Evolutionary conservation across 1,284 basidiomycete species (phyloP), one percentile per base, ranked within the genome.

Genomic region (Tilletia caries): DNA sequence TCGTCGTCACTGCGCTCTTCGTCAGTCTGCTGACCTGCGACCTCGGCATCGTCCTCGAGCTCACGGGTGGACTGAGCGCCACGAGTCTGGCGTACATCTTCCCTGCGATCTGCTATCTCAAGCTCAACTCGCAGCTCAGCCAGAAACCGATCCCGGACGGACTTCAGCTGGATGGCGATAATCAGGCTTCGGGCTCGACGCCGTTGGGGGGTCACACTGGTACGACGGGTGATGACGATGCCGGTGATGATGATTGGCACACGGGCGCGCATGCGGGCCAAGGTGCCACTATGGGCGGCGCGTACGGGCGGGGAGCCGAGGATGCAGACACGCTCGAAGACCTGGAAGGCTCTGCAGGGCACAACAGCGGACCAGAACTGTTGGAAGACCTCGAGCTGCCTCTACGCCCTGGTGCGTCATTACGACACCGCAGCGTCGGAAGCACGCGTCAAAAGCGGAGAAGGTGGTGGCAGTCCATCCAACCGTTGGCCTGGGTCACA

Each of bases 31-130:
- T 93, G 64, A 98, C 95, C 0, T 98, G 95, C 84, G 95, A 99
- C 84, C 88, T 99, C 15, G 96, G 96, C 43, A 91, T 98, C 46
- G 96, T 97, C 85, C 89, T 99, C 46, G 96, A 98, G 85, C 91
- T 99, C 66, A 96, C 95, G 0, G 96, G 96, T 15, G 95, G 95
- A 1, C 88, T 95, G 23, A 93, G 92, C 32, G 95, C 95, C 0
- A 96, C 94, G 0, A 90, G 93, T 0, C 88, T 98, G 23, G 95
- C 95, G 0, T 98, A 91, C 86, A 93, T 98, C 76, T 87, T 86
- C 71, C 84, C 81, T 0, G 75, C 76, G 43, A 67, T 80, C 20
- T 83, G 81, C 72, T 83, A 80, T 67, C 74, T 83, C 65, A 82
- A 83, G 70, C 71, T 83, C 25, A 75, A 76, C 25, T 72, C 71